Conservation (phyloP, 192 early-diverging fungal species). For the Anaeromyces robustus region DNA sequence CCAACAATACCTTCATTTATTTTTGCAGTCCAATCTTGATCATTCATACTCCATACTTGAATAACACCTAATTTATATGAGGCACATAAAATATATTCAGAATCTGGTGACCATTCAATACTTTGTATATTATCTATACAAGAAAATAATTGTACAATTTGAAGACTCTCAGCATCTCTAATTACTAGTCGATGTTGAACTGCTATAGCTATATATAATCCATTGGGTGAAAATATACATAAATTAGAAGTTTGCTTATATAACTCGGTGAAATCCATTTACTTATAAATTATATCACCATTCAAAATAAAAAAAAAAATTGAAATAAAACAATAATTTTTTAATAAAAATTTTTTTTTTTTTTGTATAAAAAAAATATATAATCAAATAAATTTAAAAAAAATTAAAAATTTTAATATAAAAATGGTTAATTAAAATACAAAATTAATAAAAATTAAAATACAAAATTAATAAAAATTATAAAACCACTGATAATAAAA, state of each 20-base stretch:
- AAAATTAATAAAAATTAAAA: too few species aligned
- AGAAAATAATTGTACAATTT: slow-evolving; percentile 40
- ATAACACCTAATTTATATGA: slow-evolving; percentile 23
- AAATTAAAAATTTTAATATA: too few species aligned
- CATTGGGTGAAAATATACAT: slow-evolving; percentile 1
- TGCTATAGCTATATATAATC: slow-evolving; percentile 38
- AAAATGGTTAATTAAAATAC: too few species aligned
- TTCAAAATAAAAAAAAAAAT: too few species aligned
- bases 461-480: too few species aligned
- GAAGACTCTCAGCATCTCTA: slow-evolving; percentile 43
- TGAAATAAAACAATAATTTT: too few species aligned
- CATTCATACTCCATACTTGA: slow-evolving; percentile 37
- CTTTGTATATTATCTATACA: slow-evolving; percentile 25
- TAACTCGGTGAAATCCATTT: background rate
- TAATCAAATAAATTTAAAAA: too few species aligned
- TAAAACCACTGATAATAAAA: too few species aligned
- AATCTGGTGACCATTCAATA: slow-evolving; percentile 52
- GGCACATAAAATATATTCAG: slow-evolving; percentile 33
- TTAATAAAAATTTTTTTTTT: too few species aligned
- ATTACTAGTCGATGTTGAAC: slow-evolving; percentile 49
- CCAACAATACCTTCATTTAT: slow-evolving; percentile 34
- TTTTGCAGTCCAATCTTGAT: slow-evolving; percentile 34
- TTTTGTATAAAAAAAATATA: too few species aligned
- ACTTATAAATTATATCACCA: background rate
- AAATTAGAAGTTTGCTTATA: slow-evolving; percentile 4